phyloP scores from a whole-genome alignment of 1,139 yeast species.

The Geotrichum armillariae region DNA sequence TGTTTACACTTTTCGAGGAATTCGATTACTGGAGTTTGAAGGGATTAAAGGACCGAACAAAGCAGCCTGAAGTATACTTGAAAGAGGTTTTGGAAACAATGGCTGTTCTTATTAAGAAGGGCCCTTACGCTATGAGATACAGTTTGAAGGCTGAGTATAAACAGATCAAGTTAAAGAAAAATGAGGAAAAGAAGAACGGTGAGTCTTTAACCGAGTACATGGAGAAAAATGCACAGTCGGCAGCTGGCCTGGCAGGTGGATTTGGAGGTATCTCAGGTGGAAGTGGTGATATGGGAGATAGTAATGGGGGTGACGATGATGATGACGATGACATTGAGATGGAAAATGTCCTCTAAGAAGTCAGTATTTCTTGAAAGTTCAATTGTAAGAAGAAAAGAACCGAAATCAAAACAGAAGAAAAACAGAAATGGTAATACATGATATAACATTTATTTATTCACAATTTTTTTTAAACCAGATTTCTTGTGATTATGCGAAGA shows the following conservation, averaged over 20 bases:
- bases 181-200: constrained; percentile 43
- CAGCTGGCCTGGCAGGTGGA: too few species aligned
- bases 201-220: constrained; percentile 32
- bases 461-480: too few species aligned
- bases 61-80: constrained; percentile 92
- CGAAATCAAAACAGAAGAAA: too few species aligned
- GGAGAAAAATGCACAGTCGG: constrained; percentile 22
- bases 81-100: constrained; percentile 89
- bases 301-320: constrained; percentile 30
- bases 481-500: too few species aligned
- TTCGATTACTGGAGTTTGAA: constrained; percentile 97
- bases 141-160: constrained; percentile 88
- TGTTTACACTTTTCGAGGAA: constrained; percentile 88
- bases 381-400: too few species aligned
- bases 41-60: constrained; percentile 89
- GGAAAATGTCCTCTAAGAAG: constrained; percentile 30
- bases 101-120: constrained; percentile 87
- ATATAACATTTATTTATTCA: too few species aligned
- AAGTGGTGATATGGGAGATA: constrained; percentile 15
- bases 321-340: constrained; percentile 38
- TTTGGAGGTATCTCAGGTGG: too few species aligned
- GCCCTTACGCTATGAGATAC: constrained; percentile 93
- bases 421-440: too few species aligned
- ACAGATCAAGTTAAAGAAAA: constrained; percentile 29
- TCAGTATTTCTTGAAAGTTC: not conserved